Evolutionary conservation across 2,329 filamentous ascomycete genomes (phyloP), one percentile per base, ranked within the genome.

Genomic region (Botrytis porri): DNA sequence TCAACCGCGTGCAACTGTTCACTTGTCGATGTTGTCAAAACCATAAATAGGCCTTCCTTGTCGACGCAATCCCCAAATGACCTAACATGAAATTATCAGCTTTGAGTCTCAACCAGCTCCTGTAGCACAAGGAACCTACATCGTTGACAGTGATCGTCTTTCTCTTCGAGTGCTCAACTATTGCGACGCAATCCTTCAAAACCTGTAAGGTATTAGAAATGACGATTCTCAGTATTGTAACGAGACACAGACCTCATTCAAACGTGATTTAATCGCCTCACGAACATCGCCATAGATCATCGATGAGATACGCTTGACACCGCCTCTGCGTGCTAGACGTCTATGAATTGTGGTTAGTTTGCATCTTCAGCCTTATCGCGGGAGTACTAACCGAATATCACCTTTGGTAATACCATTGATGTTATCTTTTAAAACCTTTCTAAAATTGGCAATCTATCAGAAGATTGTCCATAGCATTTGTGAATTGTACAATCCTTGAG

Each of bases 261-360:
- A 81, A 0, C 85, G 83, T 0, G 77, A 74, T 35, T 85, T 88
- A 1, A 95, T 70, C 0, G 84, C 88, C 0, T 6, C 29, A 0
- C 93, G 84, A 0, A 86, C 81, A 0, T 92, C 90, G 0, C 89
- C 84, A 77, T 95, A 95, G 4, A 94, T 90, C 0, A 63, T 76
- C 0, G 80, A 86, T 0, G 89, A 90, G 14, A 95, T 93, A 0
- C 92, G 85, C 80, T 94, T 94, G 0, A 95, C 90, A 0, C 93
- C 93, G 1, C 92, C 93, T 10, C 93, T 89, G 9, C 93, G 88
- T 1, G 93, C 93, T 0, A 95, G 82, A 59, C 92, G 90, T 76
- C 92, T 77, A 12, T 57, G 9, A 60, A 32, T 32, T 35, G 45
- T 29, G 32, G 63, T 61, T 63, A 71, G 37, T 39, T 43, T 9